Base-by-base conservation (phyloP, 106 monocot species). In the Dendrobium chrysotoxum region DNA sequence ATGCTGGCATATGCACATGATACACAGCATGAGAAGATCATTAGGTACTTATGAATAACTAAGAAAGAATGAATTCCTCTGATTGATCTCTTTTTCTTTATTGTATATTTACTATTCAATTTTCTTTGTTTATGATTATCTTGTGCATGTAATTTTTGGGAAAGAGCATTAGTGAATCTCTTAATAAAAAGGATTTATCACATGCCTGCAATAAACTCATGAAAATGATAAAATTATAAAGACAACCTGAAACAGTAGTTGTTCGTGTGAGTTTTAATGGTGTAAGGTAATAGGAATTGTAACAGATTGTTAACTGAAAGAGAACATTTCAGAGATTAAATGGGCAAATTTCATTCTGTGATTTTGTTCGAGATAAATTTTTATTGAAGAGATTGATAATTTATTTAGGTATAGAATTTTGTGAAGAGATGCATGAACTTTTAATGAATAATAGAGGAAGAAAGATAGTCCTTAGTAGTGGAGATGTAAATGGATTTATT, bases 1-100 rank as follows among this genome's bases (percentile, higher is more conserved):
- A 99, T 99, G 99, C 91, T 99, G 87, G 88, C 95, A 54, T 99
- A 99, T 83, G 95, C 99, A 70, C 99, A 99, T 87, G 99, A 99
- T 84, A 99, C 99, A 53, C 99, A 99, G 55, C 99, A 99, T 81
- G 99, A 99, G 80, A 99, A 99, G 76, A 99, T 99, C 40, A 99
- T 99, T 45, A 89, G 98, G 98, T 99, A 72, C 16, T 74, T 41
- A 2, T 61, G 61, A 61, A 61, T n/a, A 42, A 20, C 0, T 30
- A 15, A 21, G 4, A 39, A 72, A 72, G 16, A 40, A 72, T 20
- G 30, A 26, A 21, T 28, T 74, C 7, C 35, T 71, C 13, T 41
- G 38, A n/a, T 21, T 41, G 0, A 74, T 42, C 5, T 41, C 21
- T 21, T 40, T n/a, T 41, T 5, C 1, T n/a, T 7, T 70, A 31